Percentiles rank a stretch among this genome's conserved stretches.
Evolutionary conservation across 306 rosid genomes (phyloP).

Genomic region (Prunus armeniaca): DNA sequence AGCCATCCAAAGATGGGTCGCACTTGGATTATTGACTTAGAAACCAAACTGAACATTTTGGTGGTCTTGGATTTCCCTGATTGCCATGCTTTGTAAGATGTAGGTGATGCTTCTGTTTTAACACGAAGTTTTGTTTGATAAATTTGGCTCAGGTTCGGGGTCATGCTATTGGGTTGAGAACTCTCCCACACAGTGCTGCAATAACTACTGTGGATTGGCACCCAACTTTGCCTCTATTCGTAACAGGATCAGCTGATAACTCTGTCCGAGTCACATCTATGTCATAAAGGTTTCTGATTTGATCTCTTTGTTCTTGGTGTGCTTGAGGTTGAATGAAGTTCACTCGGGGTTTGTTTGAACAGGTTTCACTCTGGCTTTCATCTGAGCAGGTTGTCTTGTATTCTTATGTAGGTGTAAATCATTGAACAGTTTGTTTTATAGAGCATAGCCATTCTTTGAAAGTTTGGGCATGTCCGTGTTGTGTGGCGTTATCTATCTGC

Average conservation of each 20-base stretch:
- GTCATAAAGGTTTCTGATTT: constrained; percentile 25
- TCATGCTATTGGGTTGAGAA: constrained; percentile 59
- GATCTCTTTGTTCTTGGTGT: constrained; percentile 15
- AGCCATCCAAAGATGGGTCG: background rate
- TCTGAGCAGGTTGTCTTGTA: constrained; percentile 2
- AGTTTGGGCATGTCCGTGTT: no score
- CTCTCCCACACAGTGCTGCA: constrained; percentile 77
- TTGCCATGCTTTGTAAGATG: background rate
- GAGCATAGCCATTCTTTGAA: background rate
- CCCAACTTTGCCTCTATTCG: constrained; percentile 79
- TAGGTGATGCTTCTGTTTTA: background rate
- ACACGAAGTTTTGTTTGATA: constrained; percentile 4
- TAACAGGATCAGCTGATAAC: constrained; percentile 95
- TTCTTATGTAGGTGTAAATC: constrained; percentile 2
- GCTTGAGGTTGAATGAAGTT: constrained; percentile 16
- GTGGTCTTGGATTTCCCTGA: constrained; percentile 13
- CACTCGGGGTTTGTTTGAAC: background rate
- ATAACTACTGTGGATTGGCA: constrained; percentile 97
- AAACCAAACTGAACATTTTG: background rate
- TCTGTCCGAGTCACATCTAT: constrained; percentile 81
- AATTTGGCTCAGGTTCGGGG: constrained; percentile 63
- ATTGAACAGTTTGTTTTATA: background rate
- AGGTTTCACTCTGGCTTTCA: background rate
- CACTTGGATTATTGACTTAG: background rate
- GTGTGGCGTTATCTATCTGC: no score